Percentiles rank a stretch among this genome's conserved stretches.
These are phyloP conservation scores for Alternaria postmessia DNA, from an alignment of 2,329 filamentous ascomycete genomes.

Conservation along the genomic window DNA sequence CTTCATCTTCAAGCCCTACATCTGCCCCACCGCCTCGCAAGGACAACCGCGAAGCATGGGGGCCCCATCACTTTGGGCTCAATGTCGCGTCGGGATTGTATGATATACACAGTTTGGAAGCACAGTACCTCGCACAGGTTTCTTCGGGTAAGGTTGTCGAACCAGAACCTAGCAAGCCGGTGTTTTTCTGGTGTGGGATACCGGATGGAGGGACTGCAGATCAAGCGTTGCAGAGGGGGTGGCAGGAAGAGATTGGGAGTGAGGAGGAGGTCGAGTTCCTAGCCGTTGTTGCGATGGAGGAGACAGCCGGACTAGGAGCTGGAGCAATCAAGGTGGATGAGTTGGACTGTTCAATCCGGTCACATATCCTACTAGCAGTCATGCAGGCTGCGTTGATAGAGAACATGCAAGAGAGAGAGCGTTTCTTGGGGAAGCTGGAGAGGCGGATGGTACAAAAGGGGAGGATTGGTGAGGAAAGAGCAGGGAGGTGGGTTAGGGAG, in stretches of 20 bases:
- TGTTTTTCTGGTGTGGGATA: slow-evolving; percentile 4
- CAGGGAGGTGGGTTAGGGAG: background rate
- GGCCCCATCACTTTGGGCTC: slow-evolving; percentile 11
- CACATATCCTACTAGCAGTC: background rate
- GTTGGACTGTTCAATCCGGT: slow-evolving; percentile 8
- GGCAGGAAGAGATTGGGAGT: slow-evolving; percentile 10
- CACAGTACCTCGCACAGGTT: slow-evolving; percentile 5
- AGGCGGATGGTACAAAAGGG: background rate
- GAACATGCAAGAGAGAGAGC: too few species aligned
- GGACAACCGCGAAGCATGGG: slow-evolving; percentile 12
- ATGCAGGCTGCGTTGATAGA: too few species aligned
- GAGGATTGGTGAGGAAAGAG: slow-evolving; percentile 1
- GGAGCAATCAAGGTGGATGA: slow-evolving; percentile 2
- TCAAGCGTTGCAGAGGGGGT: slow-evolving; percentile 6
- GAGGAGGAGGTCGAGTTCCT: slow-evolving; percentile 10
- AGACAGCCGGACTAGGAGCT: slow-evolving; percentile 3
- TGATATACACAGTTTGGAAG: slow-evolving; percentile 13
- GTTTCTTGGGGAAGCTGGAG: background rate
- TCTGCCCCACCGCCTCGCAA: background rate
- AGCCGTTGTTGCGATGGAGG: slow-evolving; percentile 7
- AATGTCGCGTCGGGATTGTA: slow-evolving; percentile 13
- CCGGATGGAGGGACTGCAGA: background rate
- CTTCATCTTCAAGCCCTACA: background rate
- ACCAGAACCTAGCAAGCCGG: slow-evolving; percentile 1
- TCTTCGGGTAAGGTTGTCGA: background rate